phyloP scores from a whole-genome alignment of 2,329 filamentous ascomycete genomes.

The Apiospora hydei region DNA sequence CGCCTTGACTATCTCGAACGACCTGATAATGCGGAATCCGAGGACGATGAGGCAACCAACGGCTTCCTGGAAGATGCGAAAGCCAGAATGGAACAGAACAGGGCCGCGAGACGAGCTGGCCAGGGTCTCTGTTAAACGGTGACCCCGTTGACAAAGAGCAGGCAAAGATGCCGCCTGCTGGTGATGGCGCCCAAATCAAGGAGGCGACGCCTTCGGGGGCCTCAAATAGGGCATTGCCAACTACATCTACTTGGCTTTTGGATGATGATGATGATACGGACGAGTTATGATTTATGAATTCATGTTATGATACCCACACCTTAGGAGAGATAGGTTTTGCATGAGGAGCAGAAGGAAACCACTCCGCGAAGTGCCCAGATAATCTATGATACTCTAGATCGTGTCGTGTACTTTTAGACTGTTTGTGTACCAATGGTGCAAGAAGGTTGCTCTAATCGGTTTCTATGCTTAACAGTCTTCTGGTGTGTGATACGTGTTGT shows the following conservation, averaged over 20 bases:
- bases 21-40: slow-evolving; percentile 20
- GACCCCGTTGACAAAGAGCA: not conserved
- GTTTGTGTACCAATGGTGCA: not conserved
- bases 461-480: not conserved
- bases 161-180: slow-evolving; percentile 1
- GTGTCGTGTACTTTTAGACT: not conserved
- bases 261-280: slow-evolving; percentile 41
- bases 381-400: not conserved
- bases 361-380: not conserved
- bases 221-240: not conserved
- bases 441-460: not conserved
- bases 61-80: not conserved
- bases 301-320: slow-evolving; percentile 12
- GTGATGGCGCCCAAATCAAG: not conserved
- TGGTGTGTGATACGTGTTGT: not conserved
- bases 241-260: slow-evolving; percentile 35
- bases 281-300: slow-evolving; percentile 34
- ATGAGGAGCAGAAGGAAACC: not conserved
- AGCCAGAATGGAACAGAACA: not conserved
- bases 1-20: slow-evolving; percentile 60
- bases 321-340: not conserved
- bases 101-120: not conserved
- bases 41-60: not conserved
- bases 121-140: not conserved
- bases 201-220: not conserved